Evolutionary conservation across 2,329 filamentous ascomycete genomes (phyloP).

Genomic region (Aspergillus jensenii): DNA sequence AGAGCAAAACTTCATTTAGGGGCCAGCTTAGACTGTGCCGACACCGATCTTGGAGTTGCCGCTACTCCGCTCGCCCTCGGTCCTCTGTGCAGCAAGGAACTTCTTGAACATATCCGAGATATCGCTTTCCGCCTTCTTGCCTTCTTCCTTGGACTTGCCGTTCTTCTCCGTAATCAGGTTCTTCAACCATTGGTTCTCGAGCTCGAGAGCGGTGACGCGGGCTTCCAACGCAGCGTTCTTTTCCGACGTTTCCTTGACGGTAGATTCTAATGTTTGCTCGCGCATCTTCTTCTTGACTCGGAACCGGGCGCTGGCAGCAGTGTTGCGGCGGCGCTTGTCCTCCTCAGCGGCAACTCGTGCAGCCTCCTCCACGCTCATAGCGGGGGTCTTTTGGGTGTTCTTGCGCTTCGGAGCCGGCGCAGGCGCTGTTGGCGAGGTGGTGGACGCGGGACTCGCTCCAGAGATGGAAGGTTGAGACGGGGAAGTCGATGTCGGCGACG

Average conservation of each 20-base stretch:
- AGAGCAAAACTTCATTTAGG: neutral
- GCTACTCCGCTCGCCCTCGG: constrained; percentile 27
- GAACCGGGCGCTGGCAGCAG: constrained; percentile 86
- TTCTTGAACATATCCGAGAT: constrained; percentile 44
- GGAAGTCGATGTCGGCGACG: constrained; percentile 17
- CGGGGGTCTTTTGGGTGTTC: constrained; percentile 35
- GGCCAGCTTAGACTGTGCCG: constrained; percentile 24
- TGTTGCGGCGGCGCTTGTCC: constrained; percentile 87
- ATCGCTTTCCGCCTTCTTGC: constrained; percentile 45
- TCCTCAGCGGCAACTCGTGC: constrained; percentile 79
- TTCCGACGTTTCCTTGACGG: constrained; percentile 78
- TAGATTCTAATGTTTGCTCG: constrained; percentile 78
- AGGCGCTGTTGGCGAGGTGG: constrained; percentile 15
- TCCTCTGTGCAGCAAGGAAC: constrained; percentile 37
- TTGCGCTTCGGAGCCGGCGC: constrained; percentile 36
- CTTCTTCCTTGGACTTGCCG: constrained; percentile 30
- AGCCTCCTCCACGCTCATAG: constrained; percentile 64
- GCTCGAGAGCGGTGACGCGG: constrained; percentile 72
- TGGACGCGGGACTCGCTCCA: constrained; percentile 16
- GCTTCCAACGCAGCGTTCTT: constrained; percentile 74
- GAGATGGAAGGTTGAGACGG: constrained; percentile 20
- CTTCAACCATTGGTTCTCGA: constrained; percentile 80
- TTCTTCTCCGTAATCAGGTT: constrained; percentile 81
- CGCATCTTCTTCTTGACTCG: constrained; percentile 95
- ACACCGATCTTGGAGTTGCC: constrained; percentile 35